Conservation (phyloP, 495 filamentous ascomycete genomes). For the Gamarada debralockiae region DNA sequence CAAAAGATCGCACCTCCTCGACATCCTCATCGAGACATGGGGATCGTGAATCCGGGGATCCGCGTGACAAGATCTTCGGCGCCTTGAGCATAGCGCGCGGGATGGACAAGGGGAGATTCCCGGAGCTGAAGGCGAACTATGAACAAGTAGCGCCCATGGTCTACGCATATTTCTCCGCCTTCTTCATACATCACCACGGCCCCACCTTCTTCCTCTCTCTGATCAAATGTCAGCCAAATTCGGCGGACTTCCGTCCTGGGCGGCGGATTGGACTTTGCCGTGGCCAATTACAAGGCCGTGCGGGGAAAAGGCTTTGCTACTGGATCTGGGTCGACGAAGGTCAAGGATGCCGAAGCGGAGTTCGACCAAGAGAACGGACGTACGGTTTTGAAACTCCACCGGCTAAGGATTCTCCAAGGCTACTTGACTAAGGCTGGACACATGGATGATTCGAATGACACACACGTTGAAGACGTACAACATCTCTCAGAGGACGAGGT, state of each 20-base stretch:
- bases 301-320: conserved; percentile 5
- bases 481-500: not conserved
- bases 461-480: not conserved
- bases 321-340: not conserved
- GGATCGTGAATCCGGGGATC: too few relatives aligned
- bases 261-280: conserved; percentile 16
- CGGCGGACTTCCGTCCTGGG: conserved; percentile 16
- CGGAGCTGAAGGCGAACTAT: too few relatives aligned
- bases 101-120: too few relatives aligned
- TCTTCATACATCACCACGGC: conserved; percentile 15
- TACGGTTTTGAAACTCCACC: conserved; percentile 1
- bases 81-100: too few relatives aligned
- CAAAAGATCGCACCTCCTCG: too few relatives aligned
- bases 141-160: too few relatives aligned
- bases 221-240: conserved; percentile 9
- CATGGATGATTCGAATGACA: conserved; percentile 1
- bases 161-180: conserved; percentile 9
- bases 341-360: conserved; percentile 9
- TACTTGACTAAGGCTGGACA: conserved; percentile 18
- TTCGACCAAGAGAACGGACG: conserved; percentile 1
- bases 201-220: conserved; percentile 18
- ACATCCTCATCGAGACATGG: too few relatives aligned
- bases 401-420: conserved; percentile 16
- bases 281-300: conserved; percentile 17
- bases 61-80: too few relatives aligned